Conservation (phyloP, 768 basidiomycete species). For the Sporobolomyces phaffii region DNA sequence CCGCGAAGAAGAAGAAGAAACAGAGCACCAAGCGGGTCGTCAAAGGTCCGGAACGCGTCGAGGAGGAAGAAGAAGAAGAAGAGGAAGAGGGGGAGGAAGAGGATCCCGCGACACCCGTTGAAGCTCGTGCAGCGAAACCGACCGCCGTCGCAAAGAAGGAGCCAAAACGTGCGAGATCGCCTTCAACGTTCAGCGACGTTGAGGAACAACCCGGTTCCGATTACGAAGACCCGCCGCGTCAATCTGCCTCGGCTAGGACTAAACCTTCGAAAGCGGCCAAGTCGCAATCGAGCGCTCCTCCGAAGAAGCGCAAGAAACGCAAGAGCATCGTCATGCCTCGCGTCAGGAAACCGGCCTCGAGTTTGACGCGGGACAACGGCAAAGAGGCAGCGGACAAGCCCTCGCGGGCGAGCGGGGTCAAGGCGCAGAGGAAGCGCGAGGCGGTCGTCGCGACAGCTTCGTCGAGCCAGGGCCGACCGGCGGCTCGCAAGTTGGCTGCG, state of each 20-base stretch:
- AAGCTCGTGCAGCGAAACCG: too few relatives aligned
- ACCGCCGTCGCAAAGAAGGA: background rate
- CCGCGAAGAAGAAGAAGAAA: background rate
- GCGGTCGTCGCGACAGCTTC: too few relatives aligned
- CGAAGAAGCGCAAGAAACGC: slow-evolving; percentile 2
- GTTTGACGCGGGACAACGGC: background rate
- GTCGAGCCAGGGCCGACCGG: too few relatives aligned
- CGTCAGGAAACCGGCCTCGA: background rate
- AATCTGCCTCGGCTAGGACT: too few relatives aligned
- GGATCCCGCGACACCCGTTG: too few relatives aligned
- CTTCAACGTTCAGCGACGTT: too few relatives aligned
- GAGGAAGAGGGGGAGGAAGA: background rate
- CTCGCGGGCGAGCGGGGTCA: background rate
- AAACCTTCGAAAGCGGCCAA: background rate
- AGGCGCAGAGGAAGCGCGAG: background rate
- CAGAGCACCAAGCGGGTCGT: background rate
- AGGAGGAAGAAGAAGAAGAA: background rate
- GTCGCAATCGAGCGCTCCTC: background rate
- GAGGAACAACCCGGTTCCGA: background rate
- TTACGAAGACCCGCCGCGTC: background rate
- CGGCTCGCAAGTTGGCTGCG: too few relatives aligned
- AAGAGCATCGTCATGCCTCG: slow-evolving; percentile 11
- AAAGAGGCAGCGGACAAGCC: background rate
- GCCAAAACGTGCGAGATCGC: too few relatives aligned
- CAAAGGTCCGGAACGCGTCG: background rate